Evolutionary conservation across 1,284 basidiomycete species (phyloP).

Genomic region (Ganoderma lingzhi): DNA sequence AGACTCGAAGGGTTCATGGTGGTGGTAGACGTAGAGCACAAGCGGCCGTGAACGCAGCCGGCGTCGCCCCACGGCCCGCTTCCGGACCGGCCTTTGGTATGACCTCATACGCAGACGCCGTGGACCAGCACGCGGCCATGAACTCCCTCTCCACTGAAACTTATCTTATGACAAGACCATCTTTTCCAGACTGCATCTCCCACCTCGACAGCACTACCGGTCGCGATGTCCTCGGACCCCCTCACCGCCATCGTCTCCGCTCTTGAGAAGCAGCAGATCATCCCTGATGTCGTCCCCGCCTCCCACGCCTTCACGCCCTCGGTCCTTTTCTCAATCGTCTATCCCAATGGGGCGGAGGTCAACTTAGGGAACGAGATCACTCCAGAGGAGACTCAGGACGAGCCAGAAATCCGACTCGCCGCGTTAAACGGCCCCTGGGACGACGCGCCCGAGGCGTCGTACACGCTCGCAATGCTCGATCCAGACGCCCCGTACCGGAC

Average conservation of each 20-base stretch:
- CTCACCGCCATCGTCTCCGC: slow-evolving; percentile 49
- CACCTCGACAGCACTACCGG: neutral
- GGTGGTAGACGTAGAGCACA: too few relatives aligned
- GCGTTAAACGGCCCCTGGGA: slow-evolving; percentile 51
- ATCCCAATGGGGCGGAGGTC: slow-evolving; percentile 58
- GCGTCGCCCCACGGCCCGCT: neutral
- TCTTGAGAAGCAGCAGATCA: slow-evolving; percentile 54
- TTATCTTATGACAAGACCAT: neutral
- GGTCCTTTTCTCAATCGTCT: slow-evolving; percentile 60
- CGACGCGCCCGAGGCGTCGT: slow-evolving; percentile 49
- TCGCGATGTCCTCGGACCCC: slow-evolving; percentile 43
- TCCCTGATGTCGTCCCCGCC: slow-evolving; percentile 63
- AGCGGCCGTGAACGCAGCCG: too few relatives aligned
- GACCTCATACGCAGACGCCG: neutral
- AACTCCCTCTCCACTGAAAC: neutral
- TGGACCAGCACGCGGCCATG: too few relatives aligned
- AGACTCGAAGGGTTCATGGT: too few relatives aligned
- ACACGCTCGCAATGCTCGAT: slow-evolving; percentile 74
- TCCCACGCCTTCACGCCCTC: slow-evolving; percentile 51
- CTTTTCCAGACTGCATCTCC: neutral
- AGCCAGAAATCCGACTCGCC: slow-evolving; percentile 59
- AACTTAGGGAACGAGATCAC: slow-evolving; percentile 58
- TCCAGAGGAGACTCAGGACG: slow-evolving; percentile 55
- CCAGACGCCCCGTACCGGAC: slow-evolving; percentile 69
- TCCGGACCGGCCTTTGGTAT: neutral